Conservation (phyloP, 371 early-diverging fungal genomes). For the Circinella minor region DNA sequence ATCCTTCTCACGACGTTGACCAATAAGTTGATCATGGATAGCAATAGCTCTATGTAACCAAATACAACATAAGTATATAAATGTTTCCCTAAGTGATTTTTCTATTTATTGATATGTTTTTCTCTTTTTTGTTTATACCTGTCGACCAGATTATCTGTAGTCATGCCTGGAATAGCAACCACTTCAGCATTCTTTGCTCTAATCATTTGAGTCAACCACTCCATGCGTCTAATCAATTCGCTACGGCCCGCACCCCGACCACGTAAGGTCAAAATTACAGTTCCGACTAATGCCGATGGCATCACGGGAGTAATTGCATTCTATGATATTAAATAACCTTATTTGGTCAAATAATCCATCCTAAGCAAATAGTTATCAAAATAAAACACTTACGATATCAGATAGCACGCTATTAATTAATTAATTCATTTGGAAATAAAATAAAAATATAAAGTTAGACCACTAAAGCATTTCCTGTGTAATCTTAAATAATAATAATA, state of each 20-base stretch:
- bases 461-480: too few species aligned
- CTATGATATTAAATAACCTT: slow-evolving; percentile 21
- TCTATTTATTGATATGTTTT: background rate
- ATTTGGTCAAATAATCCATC: background rate
- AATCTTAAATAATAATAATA: too few species aligned
- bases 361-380: background rate
- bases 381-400: slow-evolving; percentile 59
- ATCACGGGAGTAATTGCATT: slow-evolving; percentile 75
- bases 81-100: too few species aligned
- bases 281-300: slow-evolving; percentile 87
- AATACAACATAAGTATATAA: background rate
- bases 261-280: slow-evolving; percentile 80
- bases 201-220: slow-evolving; percentile 74
- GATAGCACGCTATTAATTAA: slow-evolving; percentile 54
- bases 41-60: slow-evolving; percentile 1
- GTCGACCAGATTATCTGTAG: slow-evolving; percentile 61
- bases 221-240: slow-evolving; percentile 79
- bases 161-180: slow-evolving; percentile 77
- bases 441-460: background rate
- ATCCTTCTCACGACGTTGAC: slow-evolving; percentile 67
- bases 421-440: background rate
- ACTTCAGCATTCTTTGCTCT: slow-evolving; percentile 75
- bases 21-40: slow-evolving; percentile 78
- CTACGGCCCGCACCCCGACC: slow-evolving; percentile 82
- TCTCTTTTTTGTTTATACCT: slow-evolving; percentile 37